Conservation (phyloP, 306 rosid genomes). For the Lathyrus aphaca region DNA sequence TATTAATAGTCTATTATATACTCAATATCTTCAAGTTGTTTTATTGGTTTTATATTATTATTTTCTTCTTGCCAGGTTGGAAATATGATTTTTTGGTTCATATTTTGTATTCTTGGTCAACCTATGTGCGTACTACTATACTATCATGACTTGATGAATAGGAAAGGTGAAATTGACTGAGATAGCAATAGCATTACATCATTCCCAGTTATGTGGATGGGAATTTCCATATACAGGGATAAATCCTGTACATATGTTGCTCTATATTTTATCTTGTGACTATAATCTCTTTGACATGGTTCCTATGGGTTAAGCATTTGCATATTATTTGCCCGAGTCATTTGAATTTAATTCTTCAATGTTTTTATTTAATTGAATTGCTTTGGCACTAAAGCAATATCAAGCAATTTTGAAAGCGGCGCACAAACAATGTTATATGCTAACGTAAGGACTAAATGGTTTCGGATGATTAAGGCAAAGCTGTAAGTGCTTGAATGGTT, state of each 20-base stretch:
- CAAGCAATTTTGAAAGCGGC: slow-evolving; percentile 37
- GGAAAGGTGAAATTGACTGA: slow-evolving; percentile 59
- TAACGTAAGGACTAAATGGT: not conserved
- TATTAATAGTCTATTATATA: not conserved
- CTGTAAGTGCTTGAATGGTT: slow-evolving; percentile 23
- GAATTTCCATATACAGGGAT: slow-evolving; percentile 9
- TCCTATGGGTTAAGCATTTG: slow-evolving; percentile 30
- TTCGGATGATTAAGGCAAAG: slow-evolving; percentile 1
- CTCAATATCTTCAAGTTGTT: slow-evolving; percentile 18
- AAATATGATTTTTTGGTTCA: slow-evolving; percentile 92
- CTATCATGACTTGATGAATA: slow-evolving; percentile 94
- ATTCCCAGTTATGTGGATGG: slow-evolving; percentile 20
- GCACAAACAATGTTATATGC: slow-evolving; percentile 12
- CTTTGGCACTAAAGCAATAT: slow-evolving; percentile 22
- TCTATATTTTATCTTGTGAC: slow-evolving; percentile 25
- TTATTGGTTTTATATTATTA: slow-evolving; percentile 25
- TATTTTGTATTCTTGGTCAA: slow-evolving; percentile 92
- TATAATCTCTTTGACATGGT: slow-evolving; percentile 22
- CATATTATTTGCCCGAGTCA: slow-evolving; percentile 25
- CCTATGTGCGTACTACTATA: slow-evolving; percentile 88
- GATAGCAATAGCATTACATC: not conserved
- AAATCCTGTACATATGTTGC: slow-evolving; percentile 42
- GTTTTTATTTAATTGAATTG: slow-evolving; percentile 13
- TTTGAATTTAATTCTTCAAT: slow-evolving; percentile 29
- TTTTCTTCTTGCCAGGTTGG: slow-evolving; percentile 67